These are phyloP conservation scores for Rhodotorula mucilaginosa DNA, from an alignment of 1,284 basidiomycete species.

Conservation along the genomic window DNA sequence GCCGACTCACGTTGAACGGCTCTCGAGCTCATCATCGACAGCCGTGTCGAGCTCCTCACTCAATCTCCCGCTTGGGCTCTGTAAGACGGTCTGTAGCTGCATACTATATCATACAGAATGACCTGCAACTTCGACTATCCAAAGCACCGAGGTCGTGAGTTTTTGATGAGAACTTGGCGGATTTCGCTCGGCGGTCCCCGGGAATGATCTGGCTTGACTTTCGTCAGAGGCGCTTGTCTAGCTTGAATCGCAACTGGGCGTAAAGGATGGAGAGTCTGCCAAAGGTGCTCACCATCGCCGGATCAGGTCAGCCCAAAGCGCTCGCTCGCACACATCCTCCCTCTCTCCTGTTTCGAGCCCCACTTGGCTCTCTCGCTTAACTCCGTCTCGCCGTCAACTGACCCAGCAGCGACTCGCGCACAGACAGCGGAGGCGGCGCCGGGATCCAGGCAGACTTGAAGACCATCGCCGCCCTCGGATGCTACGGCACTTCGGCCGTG, in stretches of 20 bases:
- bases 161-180: no score
- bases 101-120: no score
- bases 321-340: background rate
- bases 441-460: conserved; percentile 67
- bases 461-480: conserved; percentile 57
- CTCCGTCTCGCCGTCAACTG: background rate
- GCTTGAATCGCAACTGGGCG: background rate
- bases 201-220: no score
- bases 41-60: no score
- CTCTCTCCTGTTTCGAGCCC: background rate
- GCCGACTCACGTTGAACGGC: background rate
- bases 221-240: background rate
- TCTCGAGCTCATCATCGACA: no score
- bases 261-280: conserved; percentile 39
- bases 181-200: no score
- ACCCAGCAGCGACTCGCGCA: background rate
- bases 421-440: conserved; percentile 72
- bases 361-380: background rate
- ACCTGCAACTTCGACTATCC: no score
- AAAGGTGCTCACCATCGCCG: conserved; percentile 69
- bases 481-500: conserved; percentile 81
- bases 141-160: no score
- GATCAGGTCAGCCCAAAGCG: conserved; percentile 48
- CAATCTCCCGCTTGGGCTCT: no score
- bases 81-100: no score